Base-by-base conservation (phyloP, 2,329 filamentous ascomycete genomes). In the Cercospora sesami region DNA sequence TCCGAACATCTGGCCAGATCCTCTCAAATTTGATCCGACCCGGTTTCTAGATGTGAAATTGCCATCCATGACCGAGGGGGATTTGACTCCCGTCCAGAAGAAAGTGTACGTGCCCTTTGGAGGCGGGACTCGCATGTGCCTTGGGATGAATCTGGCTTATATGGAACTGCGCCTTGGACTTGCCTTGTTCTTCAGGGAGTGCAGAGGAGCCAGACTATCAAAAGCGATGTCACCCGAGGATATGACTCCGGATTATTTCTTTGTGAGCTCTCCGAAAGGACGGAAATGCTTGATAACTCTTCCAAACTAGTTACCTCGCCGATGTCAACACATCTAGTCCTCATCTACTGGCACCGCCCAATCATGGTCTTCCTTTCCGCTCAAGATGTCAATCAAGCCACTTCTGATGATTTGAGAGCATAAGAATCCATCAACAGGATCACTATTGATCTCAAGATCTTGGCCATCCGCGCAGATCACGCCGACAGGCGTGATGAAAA, bases 381-480 rank as follows among this genome's bases (percentile, higher is more conserved):
- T 82, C 81, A 82, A 82, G 71, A 83, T 83, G 45, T 78, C 80
- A 66, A 75, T 77, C 69, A 83, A 69, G 79, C 79, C 81, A 10
- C 62, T 72, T 72, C 79, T 80, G 62, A 83, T 70, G 21, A 75
- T 64, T 28, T 71, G 72, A 10, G 81, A 79, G 69, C 82, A 82
- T 51, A 67, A 71, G 0, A 79, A 69, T 10, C 80, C 80, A 45
- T 73, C 69, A 12, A 78, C 73, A 1, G 79, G 80, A 65, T 76
- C 77, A 60, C 72, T 71, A 80, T 76, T 28, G 79, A 83, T 75
- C 18, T 78, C 74, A 16, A 82, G 67, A 45, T 80, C 80, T 69
- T 75, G 75, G 16, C 80, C 80, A 8, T 79, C 75, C 70, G 77
- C 82, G 59, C 79, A 76, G 48, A 83, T 80, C 55, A 77, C 71